Evolutionary conservation across 345 rosid species (phyloP), one percentile per base, ranked within the genome.

Genomic region (Geranium rotundifolium): DNA sequence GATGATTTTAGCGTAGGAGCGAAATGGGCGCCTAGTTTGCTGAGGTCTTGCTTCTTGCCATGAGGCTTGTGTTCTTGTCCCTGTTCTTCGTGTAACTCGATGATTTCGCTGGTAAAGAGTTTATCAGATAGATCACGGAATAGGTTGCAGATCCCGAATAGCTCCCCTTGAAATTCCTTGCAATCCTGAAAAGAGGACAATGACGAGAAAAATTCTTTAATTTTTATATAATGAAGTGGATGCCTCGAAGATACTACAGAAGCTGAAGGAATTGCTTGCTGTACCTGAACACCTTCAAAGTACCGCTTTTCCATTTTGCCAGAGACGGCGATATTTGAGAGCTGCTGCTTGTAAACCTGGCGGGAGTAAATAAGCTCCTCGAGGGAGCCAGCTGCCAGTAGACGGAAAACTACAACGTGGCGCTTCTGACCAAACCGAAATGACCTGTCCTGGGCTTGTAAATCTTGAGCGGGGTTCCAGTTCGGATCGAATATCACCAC

Each of bases 261-360:
- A 56, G 10, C 46, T 17, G n/a, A 17, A 59, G 29, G 29, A n/a
- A 50, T 4, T 17, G 15, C 50, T 9, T n/a, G 49, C 8, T n/a
- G 37, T 68, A 87, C 97, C 96, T 90, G 98, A 57, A 93, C 96
- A 10, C 99, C 97, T 82, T 90, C 97, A 69, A 90, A 93, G 73
- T 87, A 90, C 63, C 95, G 79, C 34, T 83, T 83, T 76, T 93
- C 98, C 87, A 87, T 86, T 75, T 93, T 93, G 56, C 99, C 99
- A 0, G 96, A 71, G 58, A 93, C 85, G n/a, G 96, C 99, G 62
- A 93, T 93, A 75, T 90, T 93, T 7, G 97, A 87, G 49, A 90
- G 80, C 84, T 93, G 99, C 69, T 93, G 98, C 64, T 92, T 92
- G 79, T 92, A 92, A 59, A 93, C 85, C 70, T 93, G 95, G 70